A percentile compares a stretch with the other conserved stretches of the same genome.
Conservation (phyloP, 441 rosid genomes). For the Metrosideros polymorpha region DNA sequence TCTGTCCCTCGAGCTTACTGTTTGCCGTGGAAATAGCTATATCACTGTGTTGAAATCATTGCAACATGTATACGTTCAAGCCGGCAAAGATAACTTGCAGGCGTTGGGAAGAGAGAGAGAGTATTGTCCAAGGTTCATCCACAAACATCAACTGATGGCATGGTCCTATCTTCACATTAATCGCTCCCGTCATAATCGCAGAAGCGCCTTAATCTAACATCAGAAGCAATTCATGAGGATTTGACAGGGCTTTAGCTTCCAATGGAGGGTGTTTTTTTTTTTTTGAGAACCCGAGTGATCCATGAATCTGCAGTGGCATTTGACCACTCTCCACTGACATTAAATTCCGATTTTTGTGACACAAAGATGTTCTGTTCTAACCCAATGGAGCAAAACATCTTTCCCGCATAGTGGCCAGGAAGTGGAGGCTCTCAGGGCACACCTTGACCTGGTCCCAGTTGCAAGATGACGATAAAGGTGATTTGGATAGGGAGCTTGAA, state of each 20-base stretch:
- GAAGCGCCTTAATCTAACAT: background rate
- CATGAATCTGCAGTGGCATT: background rate
- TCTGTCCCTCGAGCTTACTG: background rate
- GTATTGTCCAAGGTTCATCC: background rate
- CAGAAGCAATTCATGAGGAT: background rate
- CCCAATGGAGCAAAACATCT: background rate
- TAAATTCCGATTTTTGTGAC: background rate
- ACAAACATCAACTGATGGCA: background rate
- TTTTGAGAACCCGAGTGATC: background rate
- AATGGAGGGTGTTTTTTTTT: background rate
- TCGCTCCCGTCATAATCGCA: background rate
- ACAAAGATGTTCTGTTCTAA: background rate
- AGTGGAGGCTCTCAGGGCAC: background rate
- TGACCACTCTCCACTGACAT: background rate
- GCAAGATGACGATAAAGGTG: background rate
- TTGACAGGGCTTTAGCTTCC: background rate
- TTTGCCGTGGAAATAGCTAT: background rate
- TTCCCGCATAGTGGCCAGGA: background rate
- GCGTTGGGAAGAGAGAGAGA: background rate
- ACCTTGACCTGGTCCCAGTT: background rate
- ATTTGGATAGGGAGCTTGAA: background rate
- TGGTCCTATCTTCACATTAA: background rate
- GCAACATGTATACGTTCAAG: background rate
- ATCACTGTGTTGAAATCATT: background rate
- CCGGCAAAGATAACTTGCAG: background rate